Conservation (phyloP, 768 basidiomycete species). For the Solioccasus polychromus region DNA sequence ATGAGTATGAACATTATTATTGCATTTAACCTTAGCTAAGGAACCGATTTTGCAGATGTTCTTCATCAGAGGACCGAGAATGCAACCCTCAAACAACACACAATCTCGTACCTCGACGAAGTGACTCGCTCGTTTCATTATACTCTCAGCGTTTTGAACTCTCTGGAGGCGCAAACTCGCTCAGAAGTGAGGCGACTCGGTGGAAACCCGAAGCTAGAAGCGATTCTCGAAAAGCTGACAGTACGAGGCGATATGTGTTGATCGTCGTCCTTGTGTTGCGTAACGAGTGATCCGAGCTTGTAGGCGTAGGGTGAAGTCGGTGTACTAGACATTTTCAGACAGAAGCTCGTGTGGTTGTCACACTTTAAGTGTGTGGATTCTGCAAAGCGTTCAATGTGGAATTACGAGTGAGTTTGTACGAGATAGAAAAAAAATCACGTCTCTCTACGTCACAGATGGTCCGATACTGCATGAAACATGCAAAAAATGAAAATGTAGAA, state of each 20-base stretch:
- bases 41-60: conserved; percentile 54
- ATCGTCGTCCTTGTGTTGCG: too few species aligned
- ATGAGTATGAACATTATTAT: conserved; percentile 64
- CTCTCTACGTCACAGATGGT: too few species aligned
- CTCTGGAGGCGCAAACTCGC: conserved; percentile 63
- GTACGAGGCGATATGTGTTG: conserved; percentile 2
- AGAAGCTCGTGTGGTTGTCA: too few species aligned
- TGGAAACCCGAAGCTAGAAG: conserved; percentile 65
- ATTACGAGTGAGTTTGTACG: too few species aligned
- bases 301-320: too few species aligned
- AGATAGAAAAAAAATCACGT: too few species aligned
- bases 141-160: conserved; percentile 65
- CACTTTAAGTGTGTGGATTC: too few species aligned
- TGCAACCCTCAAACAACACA: conserved; percentile 74
- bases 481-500: too few species aligned
- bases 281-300: too few species aligned
- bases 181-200: conserved; percentile 72
- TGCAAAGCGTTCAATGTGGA: too few species aligned
- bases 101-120: conserved; percentile 73
- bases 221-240: conserved; percentile 52
- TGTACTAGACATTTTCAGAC: too few species aligned
- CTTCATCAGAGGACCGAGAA: conserved; percentile 86
- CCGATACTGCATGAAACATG: too few species aligned
- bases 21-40: background rate
- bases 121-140: conserved; percentile 87